Conservation (phyloP, 116 monocot species). For the Cymodocea nodosa region DNA sequence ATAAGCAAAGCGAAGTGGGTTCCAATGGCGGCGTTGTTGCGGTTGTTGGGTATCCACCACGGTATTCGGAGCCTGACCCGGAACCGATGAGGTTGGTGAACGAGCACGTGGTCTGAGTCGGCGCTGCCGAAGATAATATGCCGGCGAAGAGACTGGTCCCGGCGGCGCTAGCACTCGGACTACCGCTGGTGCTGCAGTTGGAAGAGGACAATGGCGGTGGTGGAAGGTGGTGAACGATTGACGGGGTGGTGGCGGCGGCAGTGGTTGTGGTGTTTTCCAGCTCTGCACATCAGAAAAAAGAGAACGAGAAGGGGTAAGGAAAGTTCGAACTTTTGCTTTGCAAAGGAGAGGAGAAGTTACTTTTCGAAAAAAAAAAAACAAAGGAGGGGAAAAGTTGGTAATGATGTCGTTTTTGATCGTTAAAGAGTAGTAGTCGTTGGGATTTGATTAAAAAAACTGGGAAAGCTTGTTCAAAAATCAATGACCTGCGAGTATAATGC, state of each 20-base stretch:
- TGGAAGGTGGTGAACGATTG: slow-evolving; percentile 2
- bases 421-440: neutral
- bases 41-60: neutral
- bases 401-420: neutral
- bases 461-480: no score
- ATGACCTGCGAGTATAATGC: no score
- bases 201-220: neutral
- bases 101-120: slow-evolving; percentile 2
- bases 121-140: slow-evolving; percentile 20
- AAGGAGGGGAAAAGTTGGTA: neutral
- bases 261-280: slow-evolving; percentile 13
- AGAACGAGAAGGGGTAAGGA: neutral
- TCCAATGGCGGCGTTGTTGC: neutral
- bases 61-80: slow-evolving; percentile 13
- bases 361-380: no score
- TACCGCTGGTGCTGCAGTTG: neutral
- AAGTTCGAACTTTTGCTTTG: slow-evolving; percentile 4
- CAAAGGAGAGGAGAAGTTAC: neutral
- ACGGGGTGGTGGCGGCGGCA: slow-evolving; percentile 3
- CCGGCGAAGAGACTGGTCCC: slow-evolving; percentile 23
- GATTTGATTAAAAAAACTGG: no score
- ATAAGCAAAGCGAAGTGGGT: slow-evolving; percentile 15
- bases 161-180: no score
- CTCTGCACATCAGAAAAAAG: slow-evolving; percentile 14
- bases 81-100: slow-evolving; percentile 31